Evolutionary conservation across 78 protist genomes (phyloP).

Genomic region (Isochrysis galbana): DNA sequence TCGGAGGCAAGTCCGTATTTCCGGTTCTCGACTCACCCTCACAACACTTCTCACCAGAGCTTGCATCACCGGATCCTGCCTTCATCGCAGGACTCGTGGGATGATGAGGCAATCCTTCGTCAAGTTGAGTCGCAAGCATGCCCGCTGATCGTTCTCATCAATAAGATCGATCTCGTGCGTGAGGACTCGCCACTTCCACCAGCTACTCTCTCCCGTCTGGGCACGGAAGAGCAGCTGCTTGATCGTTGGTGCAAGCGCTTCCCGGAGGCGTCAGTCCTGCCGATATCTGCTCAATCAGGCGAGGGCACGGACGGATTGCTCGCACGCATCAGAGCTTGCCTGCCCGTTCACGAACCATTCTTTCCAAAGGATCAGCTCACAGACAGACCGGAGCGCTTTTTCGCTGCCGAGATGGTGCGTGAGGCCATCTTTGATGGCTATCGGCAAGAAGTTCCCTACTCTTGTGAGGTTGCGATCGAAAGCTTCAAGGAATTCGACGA

Average conservation of each 20-base stretch:
- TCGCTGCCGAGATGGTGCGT: neutral
- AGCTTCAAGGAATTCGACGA: constrained; percentile 4
- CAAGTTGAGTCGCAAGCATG: neutral
- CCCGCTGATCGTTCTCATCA: neutral
- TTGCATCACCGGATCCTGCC: no score
- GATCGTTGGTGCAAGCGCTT: neutral
- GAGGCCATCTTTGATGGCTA: neutral
- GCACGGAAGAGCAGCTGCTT: neutral
- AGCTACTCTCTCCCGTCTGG: neutral
- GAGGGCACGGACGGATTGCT: neutral
- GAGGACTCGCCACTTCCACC: neutral
- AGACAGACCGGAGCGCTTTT: neutral
- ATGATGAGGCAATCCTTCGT: neutral
- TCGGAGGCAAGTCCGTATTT: no score
- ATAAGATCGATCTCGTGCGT: neutral
- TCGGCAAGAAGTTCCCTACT: neutral
- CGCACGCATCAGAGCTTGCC: neutral
- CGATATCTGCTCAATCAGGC: neutral
- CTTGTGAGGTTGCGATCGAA: neutral
- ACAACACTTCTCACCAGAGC: no score
- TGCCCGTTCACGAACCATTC: neutral
- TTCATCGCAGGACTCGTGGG: neutral
- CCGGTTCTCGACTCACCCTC: no score
- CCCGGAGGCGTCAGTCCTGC: neutral
- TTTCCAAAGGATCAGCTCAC: neutral